Evolutionary conservation across 306 rosid genomes (phyloP).

Genomic region (Cucurbita moschata): DNA sequence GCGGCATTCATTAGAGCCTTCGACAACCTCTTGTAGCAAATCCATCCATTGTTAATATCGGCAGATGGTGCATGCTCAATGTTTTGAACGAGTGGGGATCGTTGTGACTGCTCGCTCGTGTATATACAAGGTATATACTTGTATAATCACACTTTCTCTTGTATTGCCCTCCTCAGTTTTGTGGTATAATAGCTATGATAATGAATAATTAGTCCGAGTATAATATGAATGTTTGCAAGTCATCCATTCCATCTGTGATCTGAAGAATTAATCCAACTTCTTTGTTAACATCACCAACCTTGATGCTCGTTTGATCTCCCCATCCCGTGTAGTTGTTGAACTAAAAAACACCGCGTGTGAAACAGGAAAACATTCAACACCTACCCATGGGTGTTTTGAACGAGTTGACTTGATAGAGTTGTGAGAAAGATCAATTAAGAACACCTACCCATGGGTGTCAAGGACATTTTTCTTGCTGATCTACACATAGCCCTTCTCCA

Average conservation of each 20-base stretch:
- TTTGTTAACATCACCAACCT: too few relatives aligned
- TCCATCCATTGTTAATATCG: not conserved
- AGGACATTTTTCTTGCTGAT: too few relatives aligned
- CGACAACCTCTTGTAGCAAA: not conserved
- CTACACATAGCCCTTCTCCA: not conserved
- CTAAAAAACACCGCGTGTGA: not conserved
- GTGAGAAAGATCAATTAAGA: not conserved
- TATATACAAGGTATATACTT: not conserved
- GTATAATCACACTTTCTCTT: conserved; percentile 2
- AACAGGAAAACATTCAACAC: not conserved
- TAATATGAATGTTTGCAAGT: not conserved
- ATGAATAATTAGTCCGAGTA: not conserved
- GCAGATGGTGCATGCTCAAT: not conserved
- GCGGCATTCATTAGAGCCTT: not conserved
- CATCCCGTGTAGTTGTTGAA: too few relatives aligned
- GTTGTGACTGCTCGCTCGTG: not conserved
- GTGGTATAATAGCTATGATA: conserved; percentile 1
- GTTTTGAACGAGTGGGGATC: not conserved
- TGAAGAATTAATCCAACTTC: not conserved
- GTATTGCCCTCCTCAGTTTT: conserved; percentile 5
- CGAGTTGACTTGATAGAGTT: not conserved
- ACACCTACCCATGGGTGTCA: not conserved
- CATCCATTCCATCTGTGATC: not conserved
- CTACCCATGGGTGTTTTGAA: too few relatives aligned
- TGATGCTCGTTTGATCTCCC: too few relatives aligned